Percentiles rank a stretch among this genome's conserved stretches.
These are phyloP conservation scores for Fusarium humuli DNA, from an alignment of 2,329 filamentous ascomycete genomes.

Conservation along the genomic window DNA sequence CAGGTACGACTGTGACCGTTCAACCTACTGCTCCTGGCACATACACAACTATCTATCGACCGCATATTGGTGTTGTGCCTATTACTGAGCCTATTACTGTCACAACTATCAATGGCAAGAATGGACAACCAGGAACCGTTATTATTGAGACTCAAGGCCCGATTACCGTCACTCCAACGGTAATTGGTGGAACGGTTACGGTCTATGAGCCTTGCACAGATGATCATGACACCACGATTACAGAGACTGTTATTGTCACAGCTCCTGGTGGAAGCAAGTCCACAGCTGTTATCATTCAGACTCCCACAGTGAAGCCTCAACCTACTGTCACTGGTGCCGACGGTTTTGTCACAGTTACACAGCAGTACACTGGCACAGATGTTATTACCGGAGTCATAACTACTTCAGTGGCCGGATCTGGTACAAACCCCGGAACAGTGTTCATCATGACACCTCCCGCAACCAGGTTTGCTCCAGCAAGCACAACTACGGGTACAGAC, in stretches of 20 bases:
- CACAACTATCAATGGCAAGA: neutral
- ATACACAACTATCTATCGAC: neutral
- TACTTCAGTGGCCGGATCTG: slow-evolving; percentile 18
- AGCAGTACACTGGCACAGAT: slow-evolving; percentile 13
- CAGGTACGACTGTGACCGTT: neutral
- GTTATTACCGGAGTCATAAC: slow-evolving; percentile 27
- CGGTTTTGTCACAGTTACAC: slow-evolving; percentile 9
- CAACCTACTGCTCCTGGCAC: neutral
- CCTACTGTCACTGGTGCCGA: slow-evolving; percentile 4
- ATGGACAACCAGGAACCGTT: neutral
- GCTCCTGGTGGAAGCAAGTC: slow-evolving; percentile 3
- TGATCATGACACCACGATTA: slow-evolving; percentile 12
- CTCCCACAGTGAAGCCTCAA: slow-evolving; percentile 13
- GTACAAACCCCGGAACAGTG: slow-evolving; percentile 26
- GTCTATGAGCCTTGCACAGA: slow-evolving; percentile 22
- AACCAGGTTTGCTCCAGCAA: slow-evolving; percentile 15
- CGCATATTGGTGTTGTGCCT: neutral
- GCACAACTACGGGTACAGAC: slow-evolving; percentile 17
- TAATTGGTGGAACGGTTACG: slow-evolving; percentile 13
- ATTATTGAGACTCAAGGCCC: slow-evolving; percentile 1
- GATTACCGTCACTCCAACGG: slow-evolving; percentile 20
- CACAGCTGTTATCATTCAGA: slow-evolving; percentile 23
- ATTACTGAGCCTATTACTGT: neutral
- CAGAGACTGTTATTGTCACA: slow-evolving; percentile 17
- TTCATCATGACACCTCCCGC: slow-evolving; percentile 27